Base-by-base conservation (phyloP, 495 filamentous ascomycete genomes). In the Penicillium chermesinum region DNA sequence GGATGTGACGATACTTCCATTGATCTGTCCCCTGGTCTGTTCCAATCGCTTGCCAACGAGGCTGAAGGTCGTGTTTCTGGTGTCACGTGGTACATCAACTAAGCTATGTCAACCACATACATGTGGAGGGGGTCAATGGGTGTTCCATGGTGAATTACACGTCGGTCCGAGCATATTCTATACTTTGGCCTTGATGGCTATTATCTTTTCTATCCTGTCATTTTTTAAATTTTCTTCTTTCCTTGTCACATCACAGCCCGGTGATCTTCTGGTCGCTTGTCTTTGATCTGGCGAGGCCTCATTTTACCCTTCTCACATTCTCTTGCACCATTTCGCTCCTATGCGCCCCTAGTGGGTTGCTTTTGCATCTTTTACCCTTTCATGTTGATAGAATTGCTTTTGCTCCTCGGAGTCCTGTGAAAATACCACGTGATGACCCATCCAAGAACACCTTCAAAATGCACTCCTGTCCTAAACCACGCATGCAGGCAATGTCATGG, bases 1-100 rank as follows among this genome's bases (percentile, higher is more conserved):
- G 84, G 85, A 58, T 90, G 87, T 58, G 47, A 65, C 46, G 50
- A 61, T 44, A 39, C 35, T 51, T 69, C 66, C 40, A 62, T 79
- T 37, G 76, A 79, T 54, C 60, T 76, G 52, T 76, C 74, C 7
- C 62, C 64, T 18, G 54, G 62, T 46, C 57, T 75, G 40, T 79
- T 75, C 60, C 44, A 53, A 7, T 42, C 63, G 32, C 37, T 79
- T 15, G 64, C 65, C 18, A 41, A 44, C 18, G 38, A 64, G 3
- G 38, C 21, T 13, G 61, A 44, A 22, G 71, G 71, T 33, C 64
- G 68, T 50, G 27, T 69, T 46, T 14, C 14, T 35, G 62, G 54
- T 40, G 65, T 60, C n/a, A 55, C 58, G 45, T 72, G 69, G 69
- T 66, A 55, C 51, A 62, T 69, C 43, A 38, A 67, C 27, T 68